Evolutionary conservation across 352 stramenopile genomes (phyloP).

Genomic region (Pythium vanterpoolii): DNA sequence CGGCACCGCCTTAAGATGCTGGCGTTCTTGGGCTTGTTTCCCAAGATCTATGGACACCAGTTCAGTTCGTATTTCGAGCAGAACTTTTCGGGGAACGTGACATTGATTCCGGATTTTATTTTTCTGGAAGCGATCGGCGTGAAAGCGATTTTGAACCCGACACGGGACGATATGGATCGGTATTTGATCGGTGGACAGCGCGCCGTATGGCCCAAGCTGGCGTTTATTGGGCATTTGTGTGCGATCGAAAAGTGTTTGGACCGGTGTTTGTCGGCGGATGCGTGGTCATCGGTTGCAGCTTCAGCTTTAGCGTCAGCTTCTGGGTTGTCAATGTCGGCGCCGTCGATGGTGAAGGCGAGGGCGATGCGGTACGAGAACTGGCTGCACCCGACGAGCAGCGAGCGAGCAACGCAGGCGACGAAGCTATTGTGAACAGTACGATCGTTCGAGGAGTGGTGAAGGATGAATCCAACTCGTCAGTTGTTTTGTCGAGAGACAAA

Average conservation of each 20-base stretch:
- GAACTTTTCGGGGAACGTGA: constrained; percentile 97
- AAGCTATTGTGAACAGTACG: constrained; percentile 36
- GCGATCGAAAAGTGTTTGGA: constrained; percentile 86
- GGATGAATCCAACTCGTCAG: too few species aligned
- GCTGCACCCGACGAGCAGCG: constrained; percentile 32
- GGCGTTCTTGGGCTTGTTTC: constrained; percentile 86
- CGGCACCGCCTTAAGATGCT: constrained; percentile 69
- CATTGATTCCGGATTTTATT: constrained; percentile 89
- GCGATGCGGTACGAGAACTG: constrained; percentile 34
- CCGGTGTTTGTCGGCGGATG: constrained; percentile 5
- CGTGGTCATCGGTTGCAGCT: not conserved
- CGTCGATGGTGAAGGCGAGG: constrained; percentile 21
- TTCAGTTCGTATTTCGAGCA: constrained; percentile 82
- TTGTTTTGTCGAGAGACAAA: too few species aligned
- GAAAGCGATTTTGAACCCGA: constrained; percentile 85
- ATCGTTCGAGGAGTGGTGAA: too few species aligned
- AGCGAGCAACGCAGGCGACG: constrained; percentile 1
- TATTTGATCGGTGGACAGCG: constrained; percentile 88
- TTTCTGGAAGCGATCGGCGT: constrained; percentile 77
- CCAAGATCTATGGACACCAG: constrained; percentile 78
- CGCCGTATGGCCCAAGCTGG: constrained; percentile 89
- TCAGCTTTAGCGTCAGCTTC: too few species aligned
- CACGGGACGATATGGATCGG: constrained; percentile 59
- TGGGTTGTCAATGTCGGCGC: not conserved
- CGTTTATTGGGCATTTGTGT: constrained; percentile 93